Conservation (phyloP, 768 basidiomycete species). For the Suillus decipiens region DNA sequence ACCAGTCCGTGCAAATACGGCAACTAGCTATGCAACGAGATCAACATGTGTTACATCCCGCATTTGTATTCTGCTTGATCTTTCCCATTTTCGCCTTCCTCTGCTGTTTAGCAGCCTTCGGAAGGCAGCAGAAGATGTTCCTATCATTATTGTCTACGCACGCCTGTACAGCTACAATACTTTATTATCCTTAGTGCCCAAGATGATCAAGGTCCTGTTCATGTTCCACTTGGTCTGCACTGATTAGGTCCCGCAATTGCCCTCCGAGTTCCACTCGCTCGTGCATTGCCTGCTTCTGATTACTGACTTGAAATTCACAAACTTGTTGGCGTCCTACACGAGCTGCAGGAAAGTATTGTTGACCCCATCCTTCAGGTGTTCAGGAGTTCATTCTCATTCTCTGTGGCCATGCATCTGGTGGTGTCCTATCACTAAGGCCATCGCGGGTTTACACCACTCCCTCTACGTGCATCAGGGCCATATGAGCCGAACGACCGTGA, state of each 20-base stretch:
- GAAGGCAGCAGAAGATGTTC: slow-evolving; percentile 31
- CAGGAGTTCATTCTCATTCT: background rate
- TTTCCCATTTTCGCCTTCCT: slow-evolving; percentile 29
- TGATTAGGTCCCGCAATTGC: background rate
- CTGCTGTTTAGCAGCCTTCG: slow-evolving; percentile 26
- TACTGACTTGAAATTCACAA: slow-evolving; percentile 9
- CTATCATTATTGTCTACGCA: slow-evolving; percentile 37
- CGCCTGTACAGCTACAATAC: slow-evolving; percentile 24
- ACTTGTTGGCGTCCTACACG: slow-evolving; percentile 16
- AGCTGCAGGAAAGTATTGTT: slow-evolving; percentile 30
- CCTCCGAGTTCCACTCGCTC: background rate
- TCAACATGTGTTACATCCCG: slow-evolving; percentile 24
- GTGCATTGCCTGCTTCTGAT: background rate
- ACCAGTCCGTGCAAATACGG: background rate
- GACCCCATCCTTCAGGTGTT: slow-evolving; percentile 27
- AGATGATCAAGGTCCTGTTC: slow-evolving; percentile 12
- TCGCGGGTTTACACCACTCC: slow-evolving; percentile 19
- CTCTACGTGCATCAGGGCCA: too few species aligned
- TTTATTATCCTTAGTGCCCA: slow-evolving; percentile 20
- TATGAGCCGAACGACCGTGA: too few species aligned
- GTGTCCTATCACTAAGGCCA: slow-evolving; percentile 30
- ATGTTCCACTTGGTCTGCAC: slow-evolving; percentile 21
- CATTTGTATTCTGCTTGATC: slow-evolving; percentile 27
- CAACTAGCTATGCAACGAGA: slow-evolving; percentile 20
- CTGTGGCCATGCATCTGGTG: slow-evolving; percentile 29